Evolutionary conservation across 2,329 filamentous ascomycete species (phyloP).

Genomic region (Fusarium buharicum): DNA sequence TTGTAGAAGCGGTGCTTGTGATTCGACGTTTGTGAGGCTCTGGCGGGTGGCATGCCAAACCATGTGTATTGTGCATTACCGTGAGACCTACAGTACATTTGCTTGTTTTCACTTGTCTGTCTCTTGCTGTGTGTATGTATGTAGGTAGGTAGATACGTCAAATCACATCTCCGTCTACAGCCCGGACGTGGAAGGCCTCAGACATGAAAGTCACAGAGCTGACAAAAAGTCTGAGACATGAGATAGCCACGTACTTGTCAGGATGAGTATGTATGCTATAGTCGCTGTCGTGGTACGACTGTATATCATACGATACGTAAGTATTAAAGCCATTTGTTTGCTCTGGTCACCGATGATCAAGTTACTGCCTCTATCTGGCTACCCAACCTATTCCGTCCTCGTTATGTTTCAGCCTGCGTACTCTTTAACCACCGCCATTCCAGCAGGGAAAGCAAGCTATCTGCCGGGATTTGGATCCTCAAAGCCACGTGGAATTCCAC

Average conservation of each 20-base stretch:
- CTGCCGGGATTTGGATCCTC: conserved; percentile 9
- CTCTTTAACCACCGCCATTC: conserved; percentile 13
- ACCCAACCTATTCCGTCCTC: neutral
- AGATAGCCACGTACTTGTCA: neutral
- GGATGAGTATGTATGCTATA: neutral
- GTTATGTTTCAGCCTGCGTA: conserved; percentile 5
- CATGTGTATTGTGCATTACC: conserved; percentile 28
- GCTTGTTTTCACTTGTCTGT: too few relatives aligned
- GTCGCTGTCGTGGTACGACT: neutral
- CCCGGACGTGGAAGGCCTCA: conserved; percentile 23
- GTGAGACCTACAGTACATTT: conserved; percentile 10
- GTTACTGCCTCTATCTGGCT: neutral
- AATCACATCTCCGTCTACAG: neutral
- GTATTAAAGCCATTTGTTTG: too few relatives aligned
- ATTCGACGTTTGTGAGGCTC: conserved; percentile 8
- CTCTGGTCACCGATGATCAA: too few relatives aligned
- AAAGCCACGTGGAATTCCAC: conserved; percentile 24
- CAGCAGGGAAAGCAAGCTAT: conserved; percentile 6
- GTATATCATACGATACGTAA: neutral
- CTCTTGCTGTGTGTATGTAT: too few relatives aligned
- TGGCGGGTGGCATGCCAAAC: conserved; percentile 20
- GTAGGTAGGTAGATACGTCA: neutral
- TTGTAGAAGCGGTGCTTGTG: neutral
- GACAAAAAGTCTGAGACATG: neutral
- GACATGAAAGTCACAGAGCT: neutral